Base-by-base conservation (phyloP, 148 eudicot genomes). In the Pharnaceum exiguum region DNA sequence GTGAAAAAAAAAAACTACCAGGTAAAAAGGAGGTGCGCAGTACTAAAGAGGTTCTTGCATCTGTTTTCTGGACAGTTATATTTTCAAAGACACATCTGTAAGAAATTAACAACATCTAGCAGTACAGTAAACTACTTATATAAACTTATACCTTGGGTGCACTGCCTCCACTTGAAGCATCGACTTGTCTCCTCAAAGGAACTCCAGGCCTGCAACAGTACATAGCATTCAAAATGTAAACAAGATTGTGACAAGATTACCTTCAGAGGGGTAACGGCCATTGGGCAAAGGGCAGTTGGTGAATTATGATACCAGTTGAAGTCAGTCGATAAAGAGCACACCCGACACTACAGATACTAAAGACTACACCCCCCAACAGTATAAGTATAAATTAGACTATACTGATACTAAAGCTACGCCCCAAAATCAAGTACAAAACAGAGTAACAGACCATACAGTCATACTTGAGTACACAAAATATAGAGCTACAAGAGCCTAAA, bases 121-220 rank as follows among this genome's bases (percentile, higher is more conserved):
- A n/a, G n/a, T n/a, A n/a, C n/a, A n/a, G n/a, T n/a, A n/a, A n/a
- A n/a, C n/a, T n/a, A 67, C 13, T 53, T 1, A 31, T 11, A 30
- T 0, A 43, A 22, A 45, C 25, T 3, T 35, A 71, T 32, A 71
- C 72, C 52, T 56, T 48, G 6, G 5, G 28, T 30, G 23, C 42
- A 37, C 36, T 62, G 56, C 45, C 42, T 43, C 68, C 62, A 63
- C n/a, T 57, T 1, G 64, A 62, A 21, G 56, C 63, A 51, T 60
- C 65, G 33, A 67, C 75, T 4, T 55, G 68, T 30, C 58, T 44
- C 46, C 77, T 62, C 33, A 31, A 9, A n/a, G 57, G 44, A 47
- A 63, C 85, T 63, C 68, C 73, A 75, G 57, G 38, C 85, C 99
- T 93, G 95, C 75, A 86, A 50, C 43, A 77, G 29, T 62, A 57